Conservation (phyloP, 2,329 filamentous ascomycete genomes). For the Fusarium bactridioides region DNA sequence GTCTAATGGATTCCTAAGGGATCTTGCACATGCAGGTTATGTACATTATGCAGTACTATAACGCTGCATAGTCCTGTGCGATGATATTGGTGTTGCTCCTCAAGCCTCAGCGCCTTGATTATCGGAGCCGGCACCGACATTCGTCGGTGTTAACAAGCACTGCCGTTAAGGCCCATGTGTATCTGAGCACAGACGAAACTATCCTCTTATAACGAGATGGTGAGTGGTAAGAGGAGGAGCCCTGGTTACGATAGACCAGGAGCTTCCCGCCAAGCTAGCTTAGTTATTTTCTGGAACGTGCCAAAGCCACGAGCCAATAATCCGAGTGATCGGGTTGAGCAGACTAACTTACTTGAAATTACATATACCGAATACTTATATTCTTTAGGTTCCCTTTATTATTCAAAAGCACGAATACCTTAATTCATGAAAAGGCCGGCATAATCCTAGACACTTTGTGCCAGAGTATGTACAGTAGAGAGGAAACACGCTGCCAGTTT, state of each 20-base stretch:
- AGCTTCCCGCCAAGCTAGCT: constrained; percentile 14
- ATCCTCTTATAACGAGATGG: constrained; percentile 8
- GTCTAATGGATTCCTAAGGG: no score
- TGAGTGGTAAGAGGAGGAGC: constrained; percentile 13
- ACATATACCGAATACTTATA: background rate
- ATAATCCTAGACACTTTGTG: background rate
- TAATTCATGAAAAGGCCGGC: background rate
- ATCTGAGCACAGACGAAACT: constrained; percentile 10
- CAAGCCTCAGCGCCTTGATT: constrained; percentile 8
- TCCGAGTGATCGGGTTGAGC: background rate
- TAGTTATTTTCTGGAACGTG: constrained; percentile 8
- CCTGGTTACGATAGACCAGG: constrained; percentile 18
- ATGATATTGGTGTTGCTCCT: constrained; percentile 32
- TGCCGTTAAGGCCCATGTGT: background rate
- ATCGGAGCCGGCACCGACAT: constrained; percentile 11
- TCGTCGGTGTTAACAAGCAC: constrained; percentile 1
- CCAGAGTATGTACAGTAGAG: background rate
- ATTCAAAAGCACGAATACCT: background rate
- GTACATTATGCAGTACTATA: background rate
- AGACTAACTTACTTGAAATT: background rate
- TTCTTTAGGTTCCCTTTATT: background rate
- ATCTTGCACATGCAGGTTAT: constrained; percentile 21
- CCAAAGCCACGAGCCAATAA: constrained; percentile 12
- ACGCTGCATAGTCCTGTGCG: constrained; percentile 19
- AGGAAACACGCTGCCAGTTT: constrained; percentile 26